Percentiles rank a stretch among this genome's conserved stretches.
Conservation (phyloP, 495 filamentous ascomycete genomes). For the Tricharina praecox region DNA sequence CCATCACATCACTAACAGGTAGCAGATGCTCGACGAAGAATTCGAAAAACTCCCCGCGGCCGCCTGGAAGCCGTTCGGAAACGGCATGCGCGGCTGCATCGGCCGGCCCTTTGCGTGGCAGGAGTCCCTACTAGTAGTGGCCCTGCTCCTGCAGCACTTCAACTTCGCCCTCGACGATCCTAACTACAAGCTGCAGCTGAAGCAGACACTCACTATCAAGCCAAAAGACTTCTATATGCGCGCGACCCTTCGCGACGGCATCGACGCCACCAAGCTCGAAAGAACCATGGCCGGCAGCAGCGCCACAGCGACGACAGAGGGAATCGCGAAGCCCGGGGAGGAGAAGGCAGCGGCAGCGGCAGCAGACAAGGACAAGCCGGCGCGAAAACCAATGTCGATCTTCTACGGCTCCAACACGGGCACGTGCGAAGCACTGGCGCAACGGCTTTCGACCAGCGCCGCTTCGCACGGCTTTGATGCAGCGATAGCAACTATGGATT, state of each 20-base stretch:
- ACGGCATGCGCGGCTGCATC: constrained; percentile 36
- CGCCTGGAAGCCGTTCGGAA: constrained; percentile 48
- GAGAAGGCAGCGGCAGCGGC: no score
- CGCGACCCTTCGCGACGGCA: constrained; percentile 41
- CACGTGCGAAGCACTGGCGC: constrained; percentile 55
- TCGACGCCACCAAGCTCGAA: constrained; percentile 42
- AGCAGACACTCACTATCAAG: constrained; percentile 61
- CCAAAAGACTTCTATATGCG: constrained; percentile 57
- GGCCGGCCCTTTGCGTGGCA: constrained; percentile 50
- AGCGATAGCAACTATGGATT: constrained; percentile 41
- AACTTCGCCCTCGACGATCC: constrained; percentile 41
- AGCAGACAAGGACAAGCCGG: no score
- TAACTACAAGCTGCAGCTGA: constrained; percentile 46
- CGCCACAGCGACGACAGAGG: background rate
- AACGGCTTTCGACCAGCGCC: constrained; percentile 43
- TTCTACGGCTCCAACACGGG: constrained; percentile 60
- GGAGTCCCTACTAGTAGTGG: constrained; percentile 37
- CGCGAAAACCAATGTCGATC: constrained; percentile 40
- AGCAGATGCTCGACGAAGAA: constrained; percentile 43
- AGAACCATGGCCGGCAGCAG: constrained; percentile 30
- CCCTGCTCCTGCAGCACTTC: constrained; percentile 46
- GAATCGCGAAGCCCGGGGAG: constrained; percentile 11
- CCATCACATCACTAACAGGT: no score
- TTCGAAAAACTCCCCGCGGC: constrained; percentile 39
- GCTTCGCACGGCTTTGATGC: constrained; percentile 40